Percentiles rank a stretch among this genome's conserved stretches.
Conservation (phyloP, 345 rosid genomes). For the Excoecaria cochinchinensis region DNA sequence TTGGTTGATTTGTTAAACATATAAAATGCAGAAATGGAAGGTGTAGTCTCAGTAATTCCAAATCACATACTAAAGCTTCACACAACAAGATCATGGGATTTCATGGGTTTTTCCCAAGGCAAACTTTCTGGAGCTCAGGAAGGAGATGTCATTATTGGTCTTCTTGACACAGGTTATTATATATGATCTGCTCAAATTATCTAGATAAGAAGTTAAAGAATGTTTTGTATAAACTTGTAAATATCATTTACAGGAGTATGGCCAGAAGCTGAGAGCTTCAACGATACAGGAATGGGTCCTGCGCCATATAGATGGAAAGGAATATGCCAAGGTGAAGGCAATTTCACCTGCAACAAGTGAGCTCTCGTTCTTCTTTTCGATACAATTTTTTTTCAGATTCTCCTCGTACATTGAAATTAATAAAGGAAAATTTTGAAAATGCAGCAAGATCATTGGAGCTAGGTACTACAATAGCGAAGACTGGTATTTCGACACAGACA, state of each 20-base stretch:
- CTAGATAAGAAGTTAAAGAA: too few relatives aligned
- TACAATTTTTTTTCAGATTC: background rate
- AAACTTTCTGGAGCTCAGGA: constrained; percentile 11
- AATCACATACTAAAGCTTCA: constrained; percentile 23
- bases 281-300: constrained; percentile 21
- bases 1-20: background rate
- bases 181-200: too few relatives aligned
- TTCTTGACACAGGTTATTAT: constrained; percentile 28
- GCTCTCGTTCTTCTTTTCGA: background rate
- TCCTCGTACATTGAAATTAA: background rate
- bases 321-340: constrained; percentile 18
- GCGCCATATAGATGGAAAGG: constrained; percentile 29
- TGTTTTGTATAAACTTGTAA: too few relatives aligned
- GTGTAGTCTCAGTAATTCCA: constrained; percentile 32
- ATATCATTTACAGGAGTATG: constrained; percentile 19
- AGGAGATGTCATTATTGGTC: constrained; percentile 29
- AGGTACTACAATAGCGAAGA: constrained; percentile 14
- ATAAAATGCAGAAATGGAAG: constrained; percentile 24
- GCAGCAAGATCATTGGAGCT: constrained; percentile 36
- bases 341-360: constrained; percentile 35
- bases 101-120: constrained; percentile 24
- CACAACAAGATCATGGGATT: constrained; percentile 39
- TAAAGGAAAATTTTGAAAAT: background rate
- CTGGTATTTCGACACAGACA: background rate
- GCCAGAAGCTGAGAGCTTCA: constrained; percentile 28